A percentile compares a stretch with the other conserved stretches of the same genome.
phyloP scores from a whole-genome alignment of 352 stramenopile species.

The Phytophthora megakarya region DNA sequence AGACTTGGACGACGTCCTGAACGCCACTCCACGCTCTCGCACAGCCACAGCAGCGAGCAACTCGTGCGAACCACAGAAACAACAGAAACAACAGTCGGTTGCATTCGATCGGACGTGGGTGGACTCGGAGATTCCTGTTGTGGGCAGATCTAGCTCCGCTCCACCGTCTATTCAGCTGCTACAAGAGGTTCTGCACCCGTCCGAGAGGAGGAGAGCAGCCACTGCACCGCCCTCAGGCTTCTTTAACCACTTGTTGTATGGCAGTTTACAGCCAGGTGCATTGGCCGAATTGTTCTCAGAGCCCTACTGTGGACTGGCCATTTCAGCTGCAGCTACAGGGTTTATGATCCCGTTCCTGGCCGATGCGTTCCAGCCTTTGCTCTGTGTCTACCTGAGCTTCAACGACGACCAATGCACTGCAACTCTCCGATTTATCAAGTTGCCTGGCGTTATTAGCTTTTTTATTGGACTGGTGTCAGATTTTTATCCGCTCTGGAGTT shows the following conservation, averaged over 20 bases:
- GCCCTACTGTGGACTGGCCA: slow-evolving; percentile 64
- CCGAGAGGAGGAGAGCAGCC: slow-evolving; percentile 46
- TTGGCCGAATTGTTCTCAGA: slow-evolving; percentile 63
- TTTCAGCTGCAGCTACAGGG: slow-evolving; percentile 56
- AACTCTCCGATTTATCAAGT: slow-evolving; percentile 55
- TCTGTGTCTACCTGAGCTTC: slow-evolving; percentile 63
- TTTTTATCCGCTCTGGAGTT: slow-evolving; percentile 76
- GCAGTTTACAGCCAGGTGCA: slow-evolving; percentile 60
- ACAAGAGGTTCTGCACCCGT: slow-evolving; percentile 49
- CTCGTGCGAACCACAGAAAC: slow-evolving; percentile 1
- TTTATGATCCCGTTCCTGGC: slow-evolving; percentile 75
- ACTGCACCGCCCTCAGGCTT: slow-evolving; percentile 57
- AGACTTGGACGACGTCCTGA: slow-evolving; percentile 27
- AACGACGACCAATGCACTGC: slow-evolving; percentile 51
- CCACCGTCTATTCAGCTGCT: slow-evolving; percentile 69
- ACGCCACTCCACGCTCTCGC: slow-evolving; percentile 18
- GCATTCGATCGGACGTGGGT: slow-evolving; percentile 57
- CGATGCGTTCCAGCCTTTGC: slow-evolving; percentile 64
- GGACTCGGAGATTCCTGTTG: slow-evolving; percentile 58
- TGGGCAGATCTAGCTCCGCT: slow-evolving; percentile 60
- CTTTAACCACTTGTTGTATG: slow-evolving; percentile 80
- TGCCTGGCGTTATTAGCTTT: slow-evolving; percentile 67
- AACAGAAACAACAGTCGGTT: slow-evolving; percentile 64
- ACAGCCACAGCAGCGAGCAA: slow-evolving; percentile 20
- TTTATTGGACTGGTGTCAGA: slow-evolving; percentile 81